Evolutionary conservation across 306 rosid genomes (phyloP).

Genomic region (Fagus sylvatica): DNA sequence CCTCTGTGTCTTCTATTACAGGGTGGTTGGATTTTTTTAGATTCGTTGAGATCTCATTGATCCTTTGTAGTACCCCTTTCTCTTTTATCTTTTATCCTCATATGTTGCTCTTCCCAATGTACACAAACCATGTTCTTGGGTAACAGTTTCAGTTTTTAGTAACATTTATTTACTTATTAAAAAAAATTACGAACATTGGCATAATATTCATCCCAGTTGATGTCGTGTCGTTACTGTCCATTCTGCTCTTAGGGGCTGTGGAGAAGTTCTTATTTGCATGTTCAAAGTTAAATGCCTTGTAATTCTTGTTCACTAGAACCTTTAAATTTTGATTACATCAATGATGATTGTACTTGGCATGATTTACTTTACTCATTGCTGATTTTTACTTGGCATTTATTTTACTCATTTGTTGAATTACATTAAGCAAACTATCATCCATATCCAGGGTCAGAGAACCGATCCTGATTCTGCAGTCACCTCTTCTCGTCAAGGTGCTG

Average conservation of each 20-base stretch:
- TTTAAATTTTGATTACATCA: background rate
- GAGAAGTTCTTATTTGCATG: background rate
- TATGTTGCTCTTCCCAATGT: no score
- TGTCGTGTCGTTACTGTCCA: background rate
- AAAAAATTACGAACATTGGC: background rate
- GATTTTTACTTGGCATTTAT: background rate
- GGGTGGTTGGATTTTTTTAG: no score
- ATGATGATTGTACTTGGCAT: no score
- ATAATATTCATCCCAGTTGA: background rate
- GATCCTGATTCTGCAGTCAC: slow-evolving; percentile 91
- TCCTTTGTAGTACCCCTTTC: no score
- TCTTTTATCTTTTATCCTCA: no score
- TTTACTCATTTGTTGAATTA: slow-evolving; percentile 18
- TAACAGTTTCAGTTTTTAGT: no score
- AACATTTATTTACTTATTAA: no score
- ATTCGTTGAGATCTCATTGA: no score
- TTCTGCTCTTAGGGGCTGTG: background rate
- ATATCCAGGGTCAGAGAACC: slow-evolving; percentile 73
- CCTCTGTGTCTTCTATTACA: no score
- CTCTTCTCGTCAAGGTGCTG: slow-evolving; percentile 85
- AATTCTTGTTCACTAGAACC: background rate
- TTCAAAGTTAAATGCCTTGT: background rate
- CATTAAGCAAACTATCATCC: slow-evolving; percentile 18
- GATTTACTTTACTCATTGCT: no score
- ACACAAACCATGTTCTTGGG: no score